These are phyloP conservation scores for Ustilago trichophora DNA, from an alignment of 1,284 basidiomycete genomes.

Conservation along the genomic window DNA sequence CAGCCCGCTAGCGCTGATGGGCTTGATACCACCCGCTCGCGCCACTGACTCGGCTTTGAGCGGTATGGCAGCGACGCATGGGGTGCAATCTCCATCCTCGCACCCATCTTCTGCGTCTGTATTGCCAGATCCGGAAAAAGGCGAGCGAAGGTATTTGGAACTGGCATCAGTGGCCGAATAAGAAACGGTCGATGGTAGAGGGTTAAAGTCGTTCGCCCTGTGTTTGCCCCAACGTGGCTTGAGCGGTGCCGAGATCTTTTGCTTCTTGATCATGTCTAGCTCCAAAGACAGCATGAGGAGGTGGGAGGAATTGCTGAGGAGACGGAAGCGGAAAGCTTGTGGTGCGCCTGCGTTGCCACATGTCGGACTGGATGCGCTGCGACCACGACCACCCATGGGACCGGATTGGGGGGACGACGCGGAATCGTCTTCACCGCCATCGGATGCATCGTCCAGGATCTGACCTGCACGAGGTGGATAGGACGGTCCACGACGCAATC, in stretches of 20 bases:
- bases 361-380: conserved; percentile 6
- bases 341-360: conserved; percentile 5
- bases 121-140: neutral
- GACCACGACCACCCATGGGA: conserved; percentile 5
- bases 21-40: neutral
- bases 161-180: conserved; percentile 5
- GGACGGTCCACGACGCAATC: conserved; percentile 31
- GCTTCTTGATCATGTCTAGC: conserved; percentile 64
- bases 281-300: conserved; percentile 64
- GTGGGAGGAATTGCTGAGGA: conserved; percentile 61
- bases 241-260: conserved; percentile 63
- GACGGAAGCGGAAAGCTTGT: conserved; percentile 43
- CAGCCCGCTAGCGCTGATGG: conserved; percentile 7
- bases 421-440: conserved; percentile 2
- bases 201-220: conserved; percentile 55
- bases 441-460: conserved; percentile 15
- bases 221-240: conserved; percentile 63
- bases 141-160: conserved; percentile 26
- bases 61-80: neutral
- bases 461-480: conserved; percentile 42
- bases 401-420: neutral
- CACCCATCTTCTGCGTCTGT: neutral
- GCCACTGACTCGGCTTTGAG: too few species aligned
- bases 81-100: conserved; percentile 1
- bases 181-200: conserved; percentile 28